Conservation (phyloP, 768 basidiomycete species). For the Tricholoma saponaceum region DNA sequence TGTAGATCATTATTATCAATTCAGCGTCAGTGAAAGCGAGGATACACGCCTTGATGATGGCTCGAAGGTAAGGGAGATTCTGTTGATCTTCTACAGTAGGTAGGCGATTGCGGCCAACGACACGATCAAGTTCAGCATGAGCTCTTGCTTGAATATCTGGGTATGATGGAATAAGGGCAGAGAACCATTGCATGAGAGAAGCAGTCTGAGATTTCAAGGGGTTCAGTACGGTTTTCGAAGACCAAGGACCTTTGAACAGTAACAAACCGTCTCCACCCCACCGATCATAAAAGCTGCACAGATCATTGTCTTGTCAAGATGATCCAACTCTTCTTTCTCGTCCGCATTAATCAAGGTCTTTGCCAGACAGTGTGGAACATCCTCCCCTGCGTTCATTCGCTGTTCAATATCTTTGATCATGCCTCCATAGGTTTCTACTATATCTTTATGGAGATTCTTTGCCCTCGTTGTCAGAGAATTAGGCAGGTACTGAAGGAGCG, state of each 20-base stretch:
- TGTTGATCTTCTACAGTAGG: conserved; percentile 13
- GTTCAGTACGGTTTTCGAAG: background rate
- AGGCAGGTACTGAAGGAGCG: conserved; percentile 36
- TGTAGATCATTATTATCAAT: background rate
- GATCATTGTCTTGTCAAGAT: conserved; percentile 36
- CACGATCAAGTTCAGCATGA: conserved; percentile 16
- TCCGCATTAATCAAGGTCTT: conserved; percentile 33
- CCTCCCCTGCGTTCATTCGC: conserved; percentile 31
- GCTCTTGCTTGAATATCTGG: conserved; percentile 17
- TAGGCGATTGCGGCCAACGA: conserved; percentile 16
- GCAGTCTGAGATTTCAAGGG: background rate
- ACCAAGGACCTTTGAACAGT: background rate
- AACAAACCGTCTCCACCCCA: conserved; percentile 38
- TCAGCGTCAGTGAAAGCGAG: background rate
- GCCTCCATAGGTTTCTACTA: conserved; percentile 35
- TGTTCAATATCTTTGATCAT: conserved; percentile 34
- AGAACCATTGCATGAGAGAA: conserved; percentile 18
- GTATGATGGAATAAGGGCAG: conserved; percentile 3
- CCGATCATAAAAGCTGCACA: conserved; percentile 41
- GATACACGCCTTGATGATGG: conserved; percentile 8
- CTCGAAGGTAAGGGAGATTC: conserved; percentile 16
- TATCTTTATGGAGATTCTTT: conserved; percentile 32
- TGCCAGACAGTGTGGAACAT: conserved; percentile 39
- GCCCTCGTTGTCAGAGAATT: conserved; percentile 33
- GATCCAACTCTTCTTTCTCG: conserved; percentile 31